Conservation (phyloP, 495 filamentous ascomycete genomes). For the Neurospora hispaniola region DNA sequence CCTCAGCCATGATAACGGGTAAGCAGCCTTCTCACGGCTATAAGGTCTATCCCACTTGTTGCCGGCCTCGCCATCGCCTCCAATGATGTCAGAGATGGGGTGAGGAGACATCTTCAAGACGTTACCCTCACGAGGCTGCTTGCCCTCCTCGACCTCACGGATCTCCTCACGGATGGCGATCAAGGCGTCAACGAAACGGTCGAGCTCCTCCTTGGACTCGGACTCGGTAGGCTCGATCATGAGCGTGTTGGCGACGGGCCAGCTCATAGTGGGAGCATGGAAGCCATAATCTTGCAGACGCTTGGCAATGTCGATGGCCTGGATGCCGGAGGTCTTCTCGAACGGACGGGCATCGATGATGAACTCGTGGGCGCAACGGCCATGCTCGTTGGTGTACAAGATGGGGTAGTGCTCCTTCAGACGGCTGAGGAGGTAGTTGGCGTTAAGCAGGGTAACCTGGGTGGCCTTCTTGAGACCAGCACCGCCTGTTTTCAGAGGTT, state of each 20-base stretch:
- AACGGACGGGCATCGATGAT: conserved; percentile 87
- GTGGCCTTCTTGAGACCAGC: conserved; percentile 89
- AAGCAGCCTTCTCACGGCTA: conserved; percentile 73
- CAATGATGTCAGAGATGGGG: conserved; percentile 69
- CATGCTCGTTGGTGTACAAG: conserved; percentile 80
- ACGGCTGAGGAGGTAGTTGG: conserved; percentile 92
- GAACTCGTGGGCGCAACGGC: conserved; percentile 95
- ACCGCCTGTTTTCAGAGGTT: conserved; percentile 38
- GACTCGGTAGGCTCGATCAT: conserved; percentile 99
- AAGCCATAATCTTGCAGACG: conserved; percentile 97
- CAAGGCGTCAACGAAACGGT: conserved; percentile 88
- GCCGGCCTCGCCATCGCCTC: conserved; percentile 36
- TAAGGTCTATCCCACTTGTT: conserved; percentile 70
- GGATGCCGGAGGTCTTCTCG: conserved; percentile 74
- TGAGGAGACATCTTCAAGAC: conserved; percentile 90
- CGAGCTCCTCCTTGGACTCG: conserved; percentile 86
- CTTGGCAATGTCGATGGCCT: conserved; percentile 96
- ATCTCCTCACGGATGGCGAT: conserved; percentile 87
- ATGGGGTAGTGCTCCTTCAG: conserved; percentile 86
- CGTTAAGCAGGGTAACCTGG: conserved; percentile 88
- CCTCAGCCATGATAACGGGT: conserved; percentile 72
- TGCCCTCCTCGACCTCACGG: conserved; percentile 69
- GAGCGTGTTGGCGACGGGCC: conserved; percentile 90
- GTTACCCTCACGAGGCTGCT: conserved; percentile 69
- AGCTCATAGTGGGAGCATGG: conserved; percentile 97